Base-by-base conservation (phyloP, 805 yeast genomes). In the Danielia oregonensis region DNA sequence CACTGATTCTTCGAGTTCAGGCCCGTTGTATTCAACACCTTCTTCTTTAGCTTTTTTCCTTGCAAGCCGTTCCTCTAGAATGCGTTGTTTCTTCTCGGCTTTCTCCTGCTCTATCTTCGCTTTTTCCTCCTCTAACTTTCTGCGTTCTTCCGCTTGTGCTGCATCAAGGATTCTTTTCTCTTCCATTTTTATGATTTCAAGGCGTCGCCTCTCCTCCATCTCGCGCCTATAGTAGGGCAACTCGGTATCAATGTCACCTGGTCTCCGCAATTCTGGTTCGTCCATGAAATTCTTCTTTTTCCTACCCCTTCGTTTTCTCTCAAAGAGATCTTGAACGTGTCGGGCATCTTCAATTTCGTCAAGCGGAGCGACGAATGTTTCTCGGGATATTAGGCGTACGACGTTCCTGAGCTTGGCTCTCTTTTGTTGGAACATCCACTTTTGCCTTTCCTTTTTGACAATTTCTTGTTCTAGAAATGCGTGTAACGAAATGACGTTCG, bases 381-480 rank as follows among this genome's bases (percentile, higher is more conserved):
- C 72, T 29, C 53, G 48, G 31, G 81, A 70, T 4, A 59, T 52
- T 29, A 74, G 68, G 30, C 86, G 64, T 8, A 87, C 53, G 7
- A 80, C 78, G 35, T 83, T 72, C 3, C 65, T 65, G 46, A 93
- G 59, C 48, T 76, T 78, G 26, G 65, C 66, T 43, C 89, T 75
- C 48, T 72, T 77, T 51, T 82, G 82, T 39, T 78, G 68, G 56
- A 85, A 76, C 39, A 84, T 61, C 29, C 82, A 86, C 36, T 89
- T 66, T 51, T 89, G 91, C 35, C 74, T 74, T 55, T 82, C 80
- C 54, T 86, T 87, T 49, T 86, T 81, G 30, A 78, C 80, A 26
- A 82, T 65, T 55, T 93, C 98, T 52, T 86, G 91, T 49, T 89
- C 94, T 48, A 82, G 77, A 53, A 85, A 93, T 49, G 74, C 69